These are phyloP conservation scores for Adenanthera pavonina DNA, from an alignment of 306 rosid genomes.

Conservation along the genomic window DNA sequence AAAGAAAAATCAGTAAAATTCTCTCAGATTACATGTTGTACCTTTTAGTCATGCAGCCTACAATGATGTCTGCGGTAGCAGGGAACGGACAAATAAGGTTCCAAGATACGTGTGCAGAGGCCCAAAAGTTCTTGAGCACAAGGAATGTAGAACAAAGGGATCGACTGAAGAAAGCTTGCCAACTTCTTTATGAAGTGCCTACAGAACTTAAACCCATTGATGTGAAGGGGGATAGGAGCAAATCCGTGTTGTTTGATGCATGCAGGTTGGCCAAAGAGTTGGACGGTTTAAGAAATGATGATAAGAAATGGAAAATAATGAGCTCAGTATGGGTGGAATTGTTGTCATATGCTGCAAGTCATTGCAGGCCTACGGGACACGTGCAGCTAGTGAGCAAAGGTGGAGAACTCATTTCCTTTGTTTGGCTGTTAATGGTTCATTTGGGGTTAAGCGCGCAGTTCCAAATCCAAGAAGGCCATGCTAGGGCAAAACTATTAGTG, in stretches of 20 bases:
- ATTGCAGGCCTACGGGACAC: slow-evolving; percentile 37
- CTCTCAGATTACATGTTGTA: slow-evolving; percentile 32
- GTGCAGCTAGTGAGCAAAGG: slow-evolving; percentile 45
- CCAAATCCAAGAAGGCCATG: slow-evolving; percentile 22
- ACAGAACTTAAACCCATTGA: neutral
- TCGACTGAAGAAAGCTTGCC: neutral
- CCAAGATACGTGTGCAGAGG: slow-evolving; percentile 36
- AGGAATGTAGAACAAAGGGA: neutral
- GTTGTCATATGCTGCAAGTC: slow-evolving; percentile 44
- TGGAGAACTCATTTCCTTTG: slow-evolving; percentile 47
- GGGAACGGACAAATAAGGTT: slow-evolving; percentile 20
- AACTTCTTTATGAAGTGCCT: neutral
- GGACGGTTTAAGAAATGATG: accelerated
- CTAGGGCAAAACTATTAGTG: too few relatives aligned
- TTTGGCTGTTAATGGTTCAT: slow-evolving; percentile 50
- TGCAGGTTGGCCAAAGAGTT: slow-evolving; percentile 23
- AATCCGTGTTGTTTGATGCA: slow-evolving; percentile 33
- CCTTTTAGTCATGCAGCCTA: neutral
- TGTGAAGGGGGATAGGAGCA: slow-evolving; percentile 22
- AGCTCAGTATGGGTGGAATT: slow-evolving; percentile 44
- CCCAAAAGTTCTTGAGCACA: neutral
- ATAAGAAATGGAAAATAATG: slow-evolving; percentile 34
- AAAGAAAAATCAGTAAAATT: neutral
- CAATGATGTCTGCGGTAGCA: neutral
- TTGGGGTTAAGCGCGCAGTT: slow-evolving; percentile 46